Conservation (phyloP, 2,329 filamentous ascomycete species). For the Ophiocordyceps camponoti-floridani region DNA sequence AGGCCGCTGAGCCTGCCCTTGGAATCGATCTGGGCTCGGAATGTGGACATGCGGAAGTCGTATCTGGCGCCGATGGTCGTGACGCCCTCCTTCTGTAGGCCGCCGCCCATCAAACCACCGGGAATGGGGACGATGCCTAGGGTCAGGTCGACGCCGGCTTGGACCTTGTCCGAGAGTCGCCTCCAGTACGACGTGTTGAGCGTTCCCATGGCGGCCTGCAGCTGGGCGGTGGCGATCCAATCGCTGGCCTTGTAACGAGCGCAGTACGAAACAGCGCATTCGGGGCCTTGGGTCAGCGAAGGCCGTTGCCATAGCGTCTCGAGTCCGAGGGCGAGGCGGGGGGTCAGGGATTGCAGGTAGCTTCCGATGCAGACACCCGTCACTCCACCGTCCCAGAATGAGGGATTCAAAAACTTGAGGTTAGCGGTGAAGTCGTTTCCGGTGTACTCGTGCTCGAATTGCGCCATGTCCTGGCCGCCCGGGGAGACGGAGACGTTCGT, state of each 20-base stretch:
- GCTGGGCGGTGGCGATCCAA: conserved; percentile 83
- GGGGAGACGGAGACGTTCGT: conserved; percentile 71
- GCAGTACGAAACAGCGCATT: conserved; percentile 77
- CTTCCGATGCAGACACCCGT: conserved; percentile 93
- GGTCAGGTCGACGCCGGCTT: conserved; percentile 89
- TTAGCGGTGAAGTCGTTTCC: conserved; percentile 87
- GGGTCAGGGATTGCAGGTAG: conserved; percentile 87
- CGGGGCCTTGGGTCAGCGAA: conserved; percentile 69
- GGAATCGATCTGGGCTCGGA: conserved; percentile 91
- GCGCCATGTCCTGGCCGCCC: conserved; percentile 69
- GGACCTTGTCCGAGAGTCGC: conserved; percentile 80
- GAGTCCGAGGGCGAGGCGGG: conserved; percentile 69
- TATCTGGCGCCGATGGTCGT: conserved; percentile 94
- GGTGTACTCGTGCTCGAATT: conserved; percentile 89
- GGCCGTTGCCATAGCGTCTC: conserved; percentile 90
- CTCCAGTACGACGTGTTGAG: conserved; percentile 91
- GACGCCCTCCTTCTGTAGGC: conserved; percentile 66
- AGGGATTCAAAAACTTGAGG: conserved; percentile 92
- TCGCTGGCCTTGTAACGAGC: conserved; percentile 81
- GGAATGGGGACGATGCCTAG: conserved; percentile 56
- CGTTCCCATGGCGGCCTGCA: conserved; percentile 66
- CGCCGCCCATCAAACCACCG: conserved; percentile 57
- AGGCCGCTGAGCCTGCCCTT: conserved; percentile 84
- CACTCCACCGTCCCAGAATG: conserved; percentile 72
- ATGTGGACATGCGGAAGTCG: conserved; percentile 89